Base-by-base conservation (phyloP, 257 asterid species). In the Plectranthus barbatus region DNA sequence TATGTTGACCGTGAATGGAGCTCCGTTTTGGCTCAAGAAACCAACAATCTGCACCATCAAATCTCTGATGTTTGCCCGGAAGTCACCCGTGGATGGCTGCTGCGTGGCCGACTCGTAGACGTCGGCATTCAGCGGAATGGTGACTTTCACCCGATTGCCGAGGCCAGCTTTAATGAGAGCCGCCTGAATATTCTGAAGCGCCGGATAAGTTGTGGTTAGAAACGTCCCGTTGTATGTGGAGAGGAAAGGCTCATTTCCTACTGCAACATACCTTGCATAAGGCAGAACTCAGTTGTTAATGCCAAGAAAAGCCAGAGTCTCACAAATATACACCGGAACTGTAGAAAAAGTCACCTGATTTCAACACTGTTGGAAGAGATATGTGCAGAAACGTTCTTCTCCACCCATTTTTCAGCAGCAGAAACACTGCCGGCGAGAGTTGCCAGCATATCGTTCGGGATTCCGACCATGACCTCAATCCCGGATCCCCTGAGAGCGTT, bases 371-470 rank as follows among this genome's bases (percentile, higher is more conserved):
- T 80, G 21, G 97, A 76, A 5, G 97, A 81, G 23, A 91, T 73
- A 60, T 79, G 81, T 0, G 87, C 74, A 74, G 97, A 91, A 18
- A 91, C 86, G 67, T 91, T 91, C 81, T 63, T 77, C 57, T 57
- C 80, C 17, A 91, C 98, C 98, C 98, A 91, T 65, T 52, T 81
- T 69, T 88, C 96, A 66, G 98, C 98, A 71, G 95, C 96, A 26
- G 50, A 74, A 36, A 88, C 70, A 61, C 84, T 83, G 18, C 31
- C 63, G 24, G 98, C 95, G 40, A 91, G 71, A 59, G 11, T 33
- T 9, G 74, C 76, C 29, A 91, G 17, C 98, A 88, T 83, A 0
- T 91, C 98, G 71, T 88, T 91, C 8, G 98, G 98, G 36, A 91
- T 91, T 15, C 98, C 98, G 49, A 88, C 97, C 96, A 88, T 91